These are phyloP conservation scores for Beauveria brongniartii DNA, from an alignment of 2,329 filamentous ascomycete species.

Conservation along the genomic window DNA sequence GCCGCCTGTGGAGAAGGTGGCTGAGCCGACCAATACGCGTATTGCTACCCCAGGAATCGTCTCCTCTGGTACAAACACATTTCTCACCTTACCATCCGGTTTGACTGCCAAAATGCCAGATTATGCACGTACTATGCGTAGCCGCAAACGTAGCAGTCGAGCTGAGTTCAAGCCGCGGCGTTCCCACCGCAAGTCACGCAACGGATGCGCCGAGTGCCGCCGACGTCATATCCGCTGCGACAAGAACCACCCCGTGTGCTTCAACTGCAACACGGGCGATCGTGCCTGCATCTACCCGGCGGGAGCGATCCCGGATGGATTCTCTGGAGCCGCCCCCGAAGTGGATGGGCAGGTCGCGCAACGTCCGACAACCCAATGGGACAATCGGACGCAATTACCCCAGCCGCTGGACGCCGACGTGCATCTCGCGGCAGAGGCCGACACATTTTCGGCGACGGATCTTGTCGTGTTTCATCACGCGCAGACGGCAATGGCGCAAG, in stretches of 20 bases:
- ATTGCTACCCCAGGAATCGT: too few relatives aligned
- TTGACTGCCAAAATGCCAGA: neutral
- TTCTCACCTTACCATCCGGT: neutral
- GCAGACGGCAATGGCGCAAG: neutral
- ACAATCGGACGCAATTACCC: neutral
- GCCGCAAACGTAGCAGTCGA: neutral
- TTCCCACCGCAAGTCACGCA: slow-evolving; percentile 19
- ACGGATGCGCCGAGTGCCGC: slow-evolving; percentile 21
- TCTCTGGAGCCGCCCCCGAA: neutral
- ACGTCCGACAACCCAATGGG: neutral
- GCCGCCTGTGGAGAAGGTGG: too few relatives aligned
- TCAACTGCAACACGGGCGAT: slow-evolving; percentile 20
- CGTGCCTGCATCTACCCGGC: slow-evolving; percentile 19
- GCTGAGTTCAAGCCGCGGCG: slow-evolving; percentile 10
- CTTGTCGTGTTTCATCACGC: slow-evolving; percentile 4
- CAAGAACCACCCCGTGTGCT: slow-evolving; percentile 22
- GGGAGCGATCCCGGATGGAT: neutral
- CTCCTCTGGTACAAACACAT: too few relatives aligned
- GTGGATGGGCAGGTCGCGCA: too few relatives aligned
- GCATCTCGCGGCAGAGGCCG: neutral
- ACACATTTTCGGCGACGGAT: neutral
- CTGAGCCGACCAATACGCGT: too few relatives aligned
- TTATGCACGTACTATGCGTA: neutral
- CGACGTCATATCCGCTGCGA: slow-evolving; percentile 24
- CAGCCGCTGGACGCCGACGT: neutral